phyloP scores from a whole-genome alignment of 371 early-diverging fungal species.

The Umbelopsis sp. region DNA sequence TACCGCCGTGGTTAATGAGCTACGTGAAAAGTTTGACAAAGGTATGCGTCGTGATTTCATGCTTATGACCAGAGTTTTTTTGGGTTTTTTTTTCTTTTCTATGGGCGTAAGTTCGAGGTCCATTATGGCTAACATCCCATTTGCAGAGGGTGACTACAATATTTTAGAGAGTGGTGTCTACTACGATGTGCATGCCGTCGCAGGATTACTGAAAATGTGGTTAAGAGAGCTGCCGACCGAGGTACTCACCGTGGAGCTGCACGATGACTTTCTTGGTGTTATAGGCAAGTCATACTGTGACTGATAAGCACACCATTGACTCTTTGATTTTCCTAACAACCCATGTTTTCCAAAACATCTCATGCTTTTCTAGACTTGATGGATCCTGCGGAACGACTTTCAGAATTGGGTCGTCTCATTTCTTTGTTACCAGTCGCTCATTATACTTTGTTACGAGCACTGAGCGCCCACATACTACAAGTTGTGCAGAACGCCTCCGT shows the following conservation, averaged over 20 bases:
- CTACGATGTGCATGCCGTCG: constrained; percentile 78
- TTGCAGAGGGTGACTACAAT: constrained; percentile 60
- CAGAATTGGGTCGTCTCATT: constrained; percentile 55
- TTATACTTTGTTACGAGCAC: constrained; percentile 57
- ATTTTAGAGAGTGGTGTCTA: constrained; percentile 53
- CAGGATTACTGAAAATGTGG: constrained; percentile 82
- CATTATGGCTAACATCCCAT: not conserved
- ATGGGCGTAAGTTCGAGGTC: not conserved
- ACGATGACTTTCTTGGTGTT: constrained; percentile 62
- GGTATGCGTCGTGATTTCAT: constrained; percentile 19
- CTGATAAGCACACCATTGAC: too few relatives aligned
- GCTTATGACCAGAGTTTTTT: too few relatives aligned
- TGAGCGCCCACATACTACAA: constrained; percentile 63
- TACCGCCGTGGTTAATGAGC: constrained; percentile 53
- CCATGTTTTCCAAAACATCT: not conserved
- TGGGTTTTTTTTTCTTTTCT: too few relatives aligned
- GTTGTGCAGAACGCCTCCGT: constrained; percentile 57
- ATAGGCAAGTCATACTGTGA: constrained; percentile 36
- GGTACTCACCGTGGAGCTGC: constrained; percentile 70
- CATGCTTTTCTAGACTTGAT: constrained; percentile 45
- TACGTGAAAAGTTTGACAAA: constrained; percentile 69
- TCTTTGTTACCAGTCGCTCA: constrained; percentile 58
- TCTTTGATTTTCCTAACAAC: too few relatives aligned
- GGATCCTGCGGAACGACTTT: constrained; percentile 56
- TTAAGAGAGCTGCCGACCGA: constrained; percentile 77